These are phyloP conservation scores for Wickerhamomyces subpelliculosus DNA, from an alignment of 805 yeast genomes.

Conservation along the genomic window DNA sequence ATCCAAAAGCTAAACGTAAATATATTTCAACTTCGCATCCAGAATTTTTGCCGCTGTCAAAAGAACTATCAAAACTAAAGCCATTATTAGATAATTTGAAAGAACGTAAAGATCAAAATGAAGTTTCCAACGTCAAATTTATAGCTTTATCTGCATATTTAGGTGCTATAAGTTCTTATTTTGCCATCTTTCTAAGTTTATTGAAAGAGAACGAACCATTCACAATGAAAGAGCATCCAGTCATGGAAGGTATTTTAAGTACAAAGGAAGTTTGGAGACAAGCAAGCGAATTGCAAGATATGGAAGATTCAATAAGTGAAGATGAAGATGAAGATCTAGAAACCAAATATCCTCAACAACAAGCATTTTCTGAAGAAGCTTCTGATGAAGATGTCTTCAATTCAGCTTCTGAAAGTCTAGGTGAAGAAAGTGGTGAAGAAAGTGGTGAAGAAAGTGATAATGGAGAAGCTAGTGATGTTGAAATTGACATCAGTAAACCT, in stretches of 20 bases:
- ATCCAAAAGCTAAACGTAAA: constrained; percentile 43
- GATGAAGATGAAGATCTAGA: constrained; percentile 7
- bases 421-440: no score
- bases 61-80: constrained; percentile 45
- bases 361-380: constrained; percentile 22
- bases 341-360: constrained; percentile 13
- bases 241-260: constrained; percentile 80
- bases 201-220: constrained; percentile 47
- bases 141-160: constrained; percentile 74
- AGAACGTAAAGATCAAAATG: constrained; percentile 22
- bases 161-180: constrained; percentile 71
- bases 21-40: constrained; percentile 64
- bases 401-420: no score
- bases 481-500: constrained; percentile 44
- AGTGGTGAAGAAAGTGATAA: constrained; percentile 3
- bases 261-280: constrained; percentile 88
- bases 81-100: constrained; percentile 34
- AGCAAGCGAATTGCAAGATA: constrained; percentile 47
- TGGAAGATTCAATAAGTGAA: constrained; percentile 10
- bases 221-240: constrained; percentile 77
- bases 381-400: constrained; percentile 30
- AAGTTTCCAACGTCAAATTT: constrained; percentile 42
- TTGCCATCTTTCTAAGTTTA: constrained; percentile 63
- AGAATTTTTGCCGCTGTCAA: constrained; percentile 71
- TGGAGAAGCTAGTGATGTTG: constrained; percentile 24